phyloP scores from a whole-genome alignment of 495 filamentous ascomycete species.

The Xylaria flabelliformis region DNA sequence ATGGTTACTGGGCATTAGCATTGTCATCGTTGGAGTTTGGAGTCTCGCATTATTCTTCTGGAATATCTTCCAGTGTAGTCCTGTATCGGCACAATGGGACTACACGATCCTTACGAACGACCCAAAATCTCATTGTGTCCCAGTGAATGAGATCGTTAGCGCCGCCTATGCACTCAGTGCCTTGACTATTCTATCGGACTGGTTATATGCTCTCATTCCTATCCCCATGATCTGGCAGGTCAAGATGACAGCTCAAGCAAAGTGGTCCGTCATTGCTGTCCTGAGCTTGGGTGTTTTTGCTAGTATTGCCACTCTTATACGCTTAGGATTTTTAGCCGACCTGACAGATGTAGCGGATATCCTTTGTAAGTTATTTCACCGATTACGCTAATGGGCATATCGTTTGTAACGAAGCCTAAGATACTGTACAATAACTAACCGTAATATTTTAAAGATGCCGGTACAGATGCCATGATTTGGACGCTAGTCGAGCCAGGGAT shows the following conservation, averaged over 20 bases:
- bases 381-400: background rate
- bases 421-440: background rate
- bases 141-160: slow-evolving; percentile 42
- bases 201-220: slow-evolving; percentile 50
- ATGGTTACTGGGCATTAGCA: slow-evolving; percentile 43
- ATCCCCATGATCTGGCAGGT: slow-evolving; percentile 53
- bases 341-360: slow-evolving; percentile 44
- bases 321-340: slow-evolving; percentile 46
- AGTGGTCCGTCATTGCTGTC: slow-evolving; percentile 46
- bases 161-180: slow-evolving; percentile 50
- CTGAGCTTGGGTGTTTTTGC: slow-evolving; percentile 50
- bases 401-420: background rate
- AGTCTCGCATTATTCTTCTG: slow-evolving; percentile 47
- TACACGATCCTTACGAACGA: slow-evolving; percentile 41
- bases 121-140: slow-evolving; percentile 39
- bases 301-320: slow-evolving; percentile 49
- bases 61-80: slow-evolving; percentile 49
- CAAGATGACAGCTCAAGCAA: slow-evolving; percentile 47
- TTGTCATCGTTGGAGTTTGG: slow-evolving; percentile 47
- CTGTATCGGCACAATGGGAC: slow-evolving; percentile 49
- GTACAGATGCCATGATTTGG: slow-evolving; percentile 52
- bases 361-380: slow-evolving; percentile 38
- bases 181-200: slow-evolving; percentile 50
- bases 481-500: slow-evolving; percentile 52
- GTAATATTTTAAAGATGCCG: slow-evolving; percentile 33